Base-by-base conservation (phyloP, 1,284 basidiomycete species). In the Pseudozyma sp. region DNA sequence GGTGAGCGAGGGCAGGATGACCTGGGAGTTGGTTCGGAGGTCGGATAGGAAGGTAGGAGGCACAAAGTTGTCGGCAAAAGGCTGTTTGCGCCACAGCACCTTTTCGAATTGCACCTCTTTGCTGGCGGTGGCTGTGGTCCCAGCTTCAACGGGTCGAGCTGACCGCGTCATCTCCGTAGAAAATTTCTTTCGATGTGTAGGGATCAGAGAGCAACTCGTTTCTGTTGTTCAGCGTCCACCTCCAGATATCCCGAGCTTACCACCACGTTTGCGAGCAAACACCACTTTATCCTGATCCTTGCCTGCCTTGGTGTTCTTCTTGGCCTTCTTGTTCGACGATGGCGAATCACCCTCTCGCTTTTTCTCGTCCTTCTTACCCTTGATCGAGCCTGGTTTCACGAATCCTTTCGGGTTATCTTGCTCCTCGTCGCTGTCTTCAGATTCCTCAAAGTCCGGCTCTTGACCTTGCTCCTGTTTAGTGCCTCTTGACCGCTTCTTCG, bases 41-140 rank as follows among this genome's bases (percentile, higher is more conserved):
- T 92, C 90, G 1, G 91, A 89, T 52, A 96, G 87, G 84, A 96
- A 97, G 9, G 89, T 87, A 3, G 86, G 85, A 10, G 92, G 91
- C 53, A 97, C 91, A 85, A 94, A 90, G 84, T 95, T 94, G 85
- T 97, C 94, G 14, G 92, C 90, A 81, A 88, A 92, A 6, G 88
- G 86, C 81, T 92, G 92, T 67, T 85, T 86, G 81, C 90, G 90
- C 93, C 94, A 97, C 17, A 97, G 88, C n/a, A 92, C 87, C 81
- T 90, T 92, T 82, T 91, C 89, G 92, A 93, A 96, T 13, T 29
- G 4, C 7, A 56, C 49, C 17, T 30, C n/a, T 13, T 42, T 13
- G 19, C 14, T 7, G 6, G 29, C 4, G 45, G 43, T 2, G 43
- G 17, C 9, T 9, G 43, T 24, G 5, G 43, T 8, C 24, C 24